phyloP scores from a whole-genome alignment of 176 grass and related monocot genomes.

The Otatea glauca region DNA sequence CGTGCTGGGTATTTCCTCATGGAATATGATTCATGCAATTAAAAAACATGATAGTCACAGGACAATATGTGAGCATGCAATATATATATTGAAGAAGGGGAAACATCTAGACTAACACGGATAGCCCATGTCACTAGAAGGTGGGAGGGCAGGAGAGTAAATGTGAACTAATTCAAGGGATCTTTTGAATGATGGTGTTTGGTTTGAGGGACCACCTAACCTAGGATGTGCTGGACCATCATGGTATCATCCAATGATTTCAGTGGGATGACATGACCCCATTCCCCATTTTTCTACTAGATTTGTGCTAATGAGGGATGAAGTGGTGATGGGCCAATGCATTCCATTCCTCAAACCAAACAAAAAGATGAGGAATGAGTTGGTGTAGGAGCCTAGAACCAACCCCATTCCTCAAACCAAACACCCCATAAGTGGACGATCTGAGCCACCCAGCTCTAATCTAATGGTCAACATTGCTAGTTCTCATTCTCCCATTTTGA shows the following conservation, averaged over 20 bases:
- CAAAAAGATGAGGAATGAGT: neutral
- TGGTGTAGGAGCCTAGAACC: neutral
- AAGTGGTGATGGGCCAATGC: no score
- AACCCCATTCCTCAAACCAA: neutral
- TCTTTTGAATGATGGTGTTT: neutral
- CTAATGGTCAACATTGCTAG: neutral
- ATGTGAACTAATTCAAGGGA: neutral
- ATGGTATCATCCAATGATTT: neutral
- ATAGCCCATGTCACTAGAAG: neutral
- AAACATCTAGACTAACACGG: neutral
- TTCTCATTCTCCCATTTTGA: neutral
- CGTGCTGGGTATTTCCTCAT: neutral
- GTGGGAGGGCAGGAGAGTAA: neutral
- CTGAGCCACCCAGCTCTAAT: neutral
- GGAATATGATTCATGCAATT: neutral
- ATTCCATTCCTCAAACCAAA: no score
- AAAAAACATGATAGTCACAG: conserved; percentile 27
- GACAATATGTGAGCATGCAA: neutral
- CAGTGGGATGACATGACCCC: neutral
- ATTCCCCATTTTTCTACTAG: neutral
- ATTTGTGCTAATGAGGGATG: no score
- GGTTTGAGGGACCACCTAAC: neutral
- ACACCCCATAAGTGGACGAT: neutral
- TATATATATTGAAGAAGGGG: conserved; percentile 13
- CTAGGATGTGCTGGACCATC: neutral